Base-by-base conservation (phyloP, 2,329 filamentous ascomycete species). In the Raffaelea albimanens region DNA sequence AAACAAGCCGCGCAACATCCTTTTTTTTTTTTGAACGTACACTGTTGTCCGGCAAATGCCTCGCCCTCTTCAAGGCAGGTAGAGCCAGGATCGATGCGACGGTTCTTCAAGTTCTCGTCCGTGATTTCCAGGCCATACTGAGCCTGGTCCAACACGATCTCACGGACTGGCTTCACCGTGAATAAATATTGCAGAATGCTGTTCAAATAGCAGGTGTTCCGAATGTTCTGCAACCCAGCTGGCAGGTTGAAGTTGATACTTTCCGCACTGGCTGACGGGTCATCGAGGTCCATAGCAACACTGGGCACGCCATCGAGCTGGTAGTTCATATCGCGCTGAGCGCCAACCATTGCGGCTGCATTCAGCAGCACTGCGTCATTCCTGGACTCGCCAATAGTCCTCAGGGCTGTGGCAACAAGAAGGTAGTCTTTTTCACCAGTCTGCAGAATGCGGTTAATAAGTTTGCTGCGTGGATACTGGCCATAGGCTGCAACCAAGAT, bases 191-290 rank as follows among this genome's bases (percentile, higher is more conserved):
- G 93, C 10, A 98, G 72, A 43, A 98, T 76, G 65, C 91, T 97
- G 69, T 98, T 98, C 47, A 98, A 74, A 59, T 98, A 98, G 63
- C 93, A 98, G 0, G 94, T 98, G 59, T 98, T 98, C 50, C 93
- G 90, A 49, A 97, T 95, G 57, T 97, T 98, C 53, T 82, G 78
- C 5, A 97, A 74, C 0, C 93, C 93, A 20, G 95, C 86, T 0
- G 93, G 93, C 63, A 87, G 81, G 25, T 77, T 70, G 42, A 66
- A 57, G 47, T 69, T 58, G 14, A 60, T n/a, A n/a, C n/a, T n/a
- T n/a, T n/a, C n/a, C 58, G 53, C 9, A 60, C 56, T 49, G 59
- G 50, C 22, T 31, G 19, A 1, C 18, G 14, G n/a, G 11, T 13
- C 16, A 14, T 44, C 44, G 8, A 34, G n/a, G 9, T 43, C 44